phyloP scores from a whole-genome alignment of 208 protist genomes.

The Wallacemonas sp. region DNA sequence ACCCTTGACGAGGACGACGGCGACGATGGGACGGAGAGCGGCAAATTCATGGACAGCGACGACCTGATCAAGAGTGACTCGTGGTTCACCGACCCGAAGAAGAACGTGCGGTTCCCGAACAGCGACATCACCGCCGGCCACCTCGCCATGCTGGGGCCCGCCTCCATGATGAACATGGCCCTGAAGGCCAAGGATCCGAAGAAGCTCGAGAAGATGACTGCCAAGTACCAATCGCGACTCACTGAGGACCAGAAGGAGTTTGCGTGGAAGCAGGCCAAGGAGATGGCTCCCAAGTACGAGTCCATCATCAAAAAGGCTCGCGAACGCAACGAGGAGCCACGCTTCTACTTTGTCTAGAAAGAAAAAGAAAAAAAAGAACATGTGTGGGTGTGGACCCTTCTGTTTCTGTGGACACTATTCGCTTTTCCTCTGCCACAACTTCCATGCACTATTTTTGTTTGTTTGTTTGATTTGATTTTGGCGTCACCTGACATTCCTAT shows the following conservation, averaged over 20 bases:
- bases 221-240: constrained; percentile 79
- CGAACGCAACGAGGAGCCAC: constrained; percentile 82
- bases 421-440: neutral
- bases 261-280: constrained; percentile 87
- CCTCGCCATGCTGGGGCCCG: constrained; percentile 80
- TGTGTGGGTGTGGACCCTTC: neutral
- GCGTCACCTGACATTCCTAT: too few species aligned
- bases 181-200: constrained; percentile 84
- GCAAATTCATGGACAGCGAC: constrained; percentile 78
- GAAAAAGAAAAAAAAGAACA: neutral
- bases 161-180: constrained; percentile 90
- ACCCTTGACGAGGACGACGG: constrained; percentile 70
- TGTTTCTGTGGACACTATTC: neutral
- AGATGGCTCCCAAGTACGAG: constrained; percentile 89
- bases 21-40: constrained; percentile 46
- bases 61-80: constrained; percentile 89
- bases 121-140: constrained; percentile 82
- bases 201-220: constrained; percentile 82
- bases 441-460: too few species aligned
- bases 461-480: too few species aligned
- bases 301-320: constrained; percentile 73
- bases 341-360: constrained; percentile 84
- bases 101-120: constrained; percentile 81
- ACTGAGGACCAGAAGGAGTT: constrained; percentile 88
- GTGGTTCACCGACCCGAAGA: constrained; percentile 87